Evolutionary conservation across 2,329 filamentous ascomycete genomes (phyloP).

Genomic region (Sclerotinia glacialis): DNA sequence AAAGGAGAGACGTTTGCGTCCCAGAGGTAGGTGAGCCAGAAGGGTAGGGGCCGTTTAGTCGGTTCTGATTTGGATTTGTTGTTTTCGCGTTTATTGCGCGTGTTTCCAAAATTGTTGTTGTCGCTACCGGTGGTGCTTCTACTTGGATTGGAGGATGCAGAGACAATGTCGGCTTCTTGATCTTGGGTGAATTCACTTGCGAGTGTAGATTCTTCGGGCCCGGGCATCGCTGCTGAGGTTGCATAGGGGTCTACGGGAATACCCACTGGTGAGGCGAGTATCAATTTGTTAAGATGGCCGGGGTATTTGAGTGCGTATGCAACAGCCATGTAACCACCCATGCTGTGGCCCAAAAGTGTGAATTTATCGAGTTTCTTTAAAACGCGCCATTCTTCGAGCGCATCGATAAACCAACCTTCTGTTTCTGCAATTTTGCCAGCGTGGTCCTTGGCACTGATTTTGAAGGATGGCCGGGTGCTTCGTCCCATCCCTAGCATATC

Average conservation of each 20-base stretch:
- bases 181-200: constrained; percentile 78
- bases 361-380: constrained; percentile 88
- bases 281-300: constrained; percentile 89
- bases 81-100: constrained; percentile 43
- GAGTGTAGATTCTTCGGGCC: constrained; percentile 69
- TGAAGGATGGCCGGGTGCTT: constrained; percentile 79
- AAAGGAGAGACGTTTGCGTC: constrained; percentile 97
- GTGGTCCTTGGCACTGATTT: constrained; percentile 76
- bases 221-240: constrained; percentile 74
- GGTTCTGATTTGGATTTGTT: constrained; percentile 38
- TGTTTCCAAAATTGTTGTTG: constrained; percentile 55
- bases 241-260: constrained; percentile 94
- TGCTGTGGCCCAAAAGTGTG: constrained; percentile 86
- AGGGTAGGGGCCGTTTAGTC: constrained; percentile 59
- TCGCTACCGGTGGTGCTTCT: constrained; percentile 33
- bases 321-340: constrained; percentile 92
- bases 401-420: constrained; percentile 94
- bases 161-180: constrained; percentile 51
- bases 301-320: constrained; percentile 97
- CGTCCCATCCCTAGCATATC: constrained; percentile 95
- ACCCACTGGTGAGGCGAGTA: constrained; percentile 89
- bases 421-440: constrained; percentile 81
- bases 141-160: constrained; percentile 40
- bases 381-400: constrained; percentile 91
- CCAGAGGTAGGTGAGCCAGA: constrained; percentile 92